Percentiles rank a stretch among this genome's conserved stretches.
Conservation (phyloP, 75 land plant species). For the Selaginella tamariscina region DNA sequence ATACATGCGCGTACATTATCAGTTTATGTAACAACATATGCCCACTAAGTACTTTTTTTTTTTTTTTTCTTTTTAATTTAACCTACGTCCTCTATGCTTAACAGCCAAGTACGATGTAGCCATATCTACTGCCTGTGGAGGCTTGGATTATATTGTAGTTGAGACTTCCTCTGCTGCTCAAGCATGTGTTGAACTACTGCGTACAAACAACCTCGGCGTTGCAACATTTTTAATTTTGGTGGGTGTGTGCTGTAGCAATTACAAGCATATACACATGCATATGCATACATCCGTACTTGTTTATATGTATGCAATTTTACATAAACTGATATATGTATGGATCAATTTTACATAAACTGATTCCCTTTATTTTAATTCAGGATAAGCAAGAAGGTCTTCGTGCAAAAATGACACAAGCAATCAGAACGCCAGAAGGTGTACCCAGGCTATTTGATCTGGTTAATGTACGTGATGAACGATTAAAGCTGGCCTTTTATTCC, state of each 20-base stretch:
- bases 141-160: slow-evolving; percentile 83
- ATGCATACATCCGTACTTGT: no score
- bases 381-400: slow-evolving; percentile 62
- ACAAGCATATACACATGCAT: no score
- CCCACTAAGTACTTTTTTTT: neutral
- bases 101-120: slow-evolving; percentile 96
- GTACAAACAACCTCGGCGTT: slow-evolving; percentile 65
- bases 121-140: slow-evolving; percentile 87
- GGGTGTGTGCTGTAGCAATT: neutral
- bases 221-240: slow-evolving; percentile 94
- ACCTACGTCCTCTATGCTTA: slow-evolving; percentile 16
- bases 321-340: no score
- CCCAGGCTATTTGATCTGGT: slow-evolving; percentile 95
- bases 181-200: slow-evolving; percentile 80
- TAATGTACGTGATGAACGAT: slow-evolving; percentile 55
- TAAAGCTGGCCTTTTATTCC: slow-evolving; percentile 78
- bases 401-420: slow-evolving; percentile 43
- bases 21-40: neutral
- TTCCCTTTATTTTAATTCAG: slow-evolving; percentile 26
- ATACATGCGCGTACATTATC: no score
- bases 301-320: no score
- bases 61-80: neutral
- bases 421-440: slow-evolving; percentile 78
- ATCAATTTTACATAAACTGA: neutral
- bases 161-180: slow-evolving; percentile 82